Evolutionary conservation across 2,329 filamentous ascomycete genomes (phyloP).

Genomic region (Coniochaeta pulveracea): DNA sequence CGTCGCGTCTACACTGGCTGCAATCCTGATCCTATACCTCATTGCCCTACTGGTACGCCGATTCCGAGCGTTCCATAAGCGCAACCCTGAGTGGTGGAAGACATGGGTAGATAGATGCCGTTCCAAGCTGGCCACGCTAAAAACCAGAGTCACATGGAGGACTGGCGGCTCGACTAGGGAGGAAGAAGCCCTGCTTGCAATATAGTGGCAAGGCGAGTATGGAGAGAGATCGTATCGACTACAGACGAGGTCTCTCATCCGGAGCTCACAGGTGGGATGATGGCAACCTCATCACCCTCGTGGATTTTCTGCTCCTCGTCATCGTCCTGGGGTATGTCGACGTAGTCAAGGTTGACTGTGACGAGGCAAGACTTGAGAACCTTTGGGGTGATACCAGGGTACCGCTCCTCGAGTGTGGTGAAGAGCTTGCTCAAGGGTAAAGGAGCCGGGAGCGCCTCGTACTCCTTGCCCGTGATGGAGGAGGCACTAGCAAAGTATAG

Average conservation of each 20-base stretch:
- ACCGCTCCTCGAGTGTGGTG: constrained; percentile 52
- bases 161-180: too few relatives aligned
- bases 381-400: constrained; percentile 56
- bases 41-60: constrained; percentile 7
- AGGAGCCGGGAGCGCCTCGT: constrained; percentile 56
- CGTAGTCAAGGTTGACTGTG: constrained; percentile 33
- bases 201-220: too few relatives aligned
- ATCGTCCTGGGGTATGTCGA: constrained; percentile 75
- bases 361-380: constrained; percentile 45
- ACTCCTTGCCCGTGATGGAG: constrained; percentile 57
- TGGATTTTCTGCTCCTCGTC: constrained; percentile 51
- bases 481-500: constrained; percentile 73
- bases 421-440: constrained; percentile 53
- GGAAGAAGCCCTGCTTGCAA: too few relatives aligned
- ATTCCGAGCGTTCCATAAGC: constrained; percentile 7
- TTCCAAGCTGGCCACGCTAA: too few relatives aligned
- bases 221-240: too few relatives aligned
- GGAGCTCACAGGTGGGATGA: constrained; percentile 82
- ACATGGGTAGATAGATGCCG: constrained; percentile 4
- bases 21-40: constrained; percentile 14
- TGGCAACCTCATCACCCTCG: constrained; percentile 72
- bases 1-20: constrained; percentile 18
- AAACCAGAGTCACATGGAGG: too few relatives aligned
- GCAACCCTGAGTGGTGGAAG: constrained; percentile 12
- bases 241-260: too few relatives aligned